Percentiles rank a stretch among this genome's conserved stretches.
phyloP scores from a whole-genome alignment of 2,329 filamentous ascomycete genomes.

The Aspergillus novoparasiticus region DNA sequence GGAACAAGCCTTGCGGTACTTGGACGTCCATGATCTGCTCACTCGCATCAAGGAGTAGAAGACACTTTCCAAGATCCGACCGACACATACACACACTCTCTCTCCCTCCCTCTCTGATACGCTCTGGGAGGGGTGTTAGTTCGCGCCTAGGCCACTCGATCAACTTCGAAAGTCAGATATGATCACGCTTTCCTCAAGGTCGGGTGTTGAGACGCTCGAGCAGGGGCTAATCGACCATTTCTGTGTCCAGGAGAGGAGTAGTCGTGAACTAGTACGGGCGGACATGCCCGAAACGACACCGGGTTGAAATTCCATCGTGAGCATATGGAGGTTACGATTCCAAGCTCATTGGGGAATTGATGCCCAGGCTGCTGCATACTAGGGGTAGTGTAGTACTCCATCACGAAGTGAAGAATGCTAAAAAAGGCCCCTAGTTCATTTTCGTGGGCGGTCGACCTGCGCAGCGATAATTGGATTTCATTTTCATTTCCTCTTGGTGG shows the following conservation, averaged over 20 bases:
- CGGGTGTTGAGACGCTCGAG: not conserved
- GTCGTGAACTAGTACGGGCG: not conserved
- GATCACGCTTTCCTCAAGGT: not conserved
- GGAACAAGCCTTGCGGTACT: not conserved
- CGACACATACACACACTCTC: not conserved
- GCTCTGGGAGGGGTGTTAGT: not conserved
- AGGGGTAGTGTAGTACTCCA: not conserved
- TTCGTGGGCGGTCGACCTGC: not conserved
- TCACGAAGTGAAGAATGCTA: not conserved
- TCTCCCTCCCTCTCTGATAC: too few species aligned
- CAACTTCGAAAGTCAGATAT: not conserved
- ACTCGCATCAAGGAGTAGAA: not conserved
- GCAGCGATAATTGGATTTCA: not conserved
- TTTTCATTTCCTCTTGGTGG: not conserved
- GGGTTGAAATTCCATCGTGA: not conserved
- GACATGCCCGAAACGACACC: not conserved
- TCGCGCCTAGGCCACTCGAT: not conserved
- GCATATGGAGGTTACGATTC: not conserved
- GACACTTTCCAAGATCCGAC: not conserved
- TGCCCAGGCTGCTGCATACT: not conserved
- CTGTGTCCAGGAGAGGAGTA: not conserved
- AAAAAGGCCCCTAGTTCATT: not conserved
- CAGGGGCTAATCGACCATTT: not conserved
- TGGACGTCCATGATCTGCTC: not conserved
- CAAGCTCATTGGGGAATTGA: not conserved